Base-by-base conservation (phyloP, 352 stramenopile genomes). In the Phytophthora gonapodyides region DNA sequence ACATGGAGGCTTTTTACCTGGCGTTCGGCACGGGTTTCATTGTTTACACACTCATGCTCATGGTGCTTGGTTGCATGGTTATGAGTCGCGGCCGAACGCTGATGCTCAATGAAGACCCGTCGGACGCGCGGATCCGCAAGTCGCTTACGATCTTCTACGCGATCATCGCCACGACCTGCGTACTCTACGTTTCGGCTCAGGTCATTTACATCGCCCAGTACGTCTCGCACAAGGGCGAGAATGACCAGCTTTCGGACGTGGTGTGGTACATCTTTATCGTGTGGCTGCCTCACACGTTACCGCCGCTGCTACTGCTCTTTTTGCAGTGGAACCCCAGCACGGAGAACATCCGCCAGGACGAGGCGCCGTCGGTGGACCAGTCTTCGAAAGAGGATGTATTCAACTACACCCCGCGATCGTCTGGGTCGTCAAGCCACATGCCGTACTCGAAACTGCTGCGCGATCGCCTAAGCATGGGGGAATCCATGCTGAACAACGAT, bases 221-320 rank as follows among this genome's bases (percentile, higher is more conserved):
- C 67, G 64, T 91, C 7, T 89, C 82, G 16, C 74, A 73, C 36
- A 73, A 73, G 17, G 77, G 68, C 10, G 69, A 83, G 27, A 74
- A 77, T 44, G 82, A 76, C 41, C 78, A 91, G 53, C 71, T 94
- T 19, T 94, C 84, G 5, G 84, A 93, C 44, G 69, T 84, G 13
- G 79, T 96, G 12, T 96, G 85, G 84, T 96, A 96, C 56, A 80
- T 93, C 55, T 96, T 96, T 52, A 91, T 92, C 17, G 73, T 96
- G 24, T 96, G 87, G 87, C 65, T 94, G 1, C 87, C 87, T 6
- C 81, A 94, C 31, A 80, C 80, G 19, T 54, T 91, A 6, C 87
- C 87, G 17, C 87, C 87, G 15, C 64, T 94, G 10, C 62, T 93
- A 16, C 63, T 96, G 27, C 70, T 96, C 2, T 94, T 96, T 56